These are phyloP conservation scores for Coelastrella sp. DNA, from an alignment of 139 green algal genomes.

Conservation along the genomic window DNA sequence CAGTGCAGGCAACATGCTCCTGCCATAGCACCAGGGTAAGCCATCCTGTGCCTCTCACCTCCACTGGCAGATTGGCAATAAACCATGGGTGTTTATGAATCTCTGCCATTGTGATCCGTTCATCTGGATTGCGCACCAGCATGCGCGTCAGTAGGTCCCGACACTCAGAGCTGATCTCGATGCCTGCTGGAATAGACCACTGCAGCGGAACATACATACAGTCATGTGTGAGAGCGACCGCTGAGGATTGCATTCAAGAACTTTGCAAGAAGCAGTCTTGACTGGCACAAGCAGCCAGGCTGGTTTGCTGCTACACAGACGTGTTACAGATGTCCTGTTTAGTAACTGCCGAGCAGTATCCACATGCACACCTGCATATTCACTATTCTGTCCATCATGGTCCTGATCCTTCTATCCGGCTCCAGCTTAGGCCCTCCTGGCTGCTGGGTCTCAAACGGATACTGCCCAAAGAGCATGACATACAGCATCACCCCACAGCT, in stretches of 20 bases:
- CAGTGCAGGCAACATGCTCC: not conserved
- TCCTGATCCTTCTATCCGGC: constrained; percentile 47
- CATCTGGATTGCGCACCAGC: constrained; percentile 61
- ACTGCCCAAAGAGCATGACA: constrained; percentile 95
- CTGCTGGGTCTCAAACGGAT: constrained; percentile 91
- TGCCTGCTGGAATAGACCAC: constrained; percentile 39
- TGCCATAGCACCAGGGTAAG: not conserved
- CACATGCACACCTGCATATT: constrained; percentile 54
- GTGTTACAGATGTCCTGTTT: not conserved
- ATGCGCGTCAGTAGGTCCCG: constrained; percentile 67
- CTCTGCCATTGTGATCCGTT: constrained; percentile 66
- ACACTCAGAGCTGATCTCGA: constrained; percentile 63
- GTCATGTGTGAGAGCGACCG: no score
- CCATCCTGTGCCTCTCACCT: constrained; percentile 21
- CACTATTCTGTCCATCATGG: constrained; percentile 67
- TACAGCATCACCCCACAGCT: constrained; percentile 97
- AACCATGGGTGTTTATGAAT: constrained; percentile 75
- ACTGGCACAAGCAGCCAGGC: no score
- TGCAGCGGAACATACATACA: constrained; percentile 1
- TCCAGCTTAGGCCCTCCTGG: constrained; percentile 45
- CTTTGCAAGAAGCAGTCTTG: no score
- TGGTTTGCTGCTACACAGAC: no score
- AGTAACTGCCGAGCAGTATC: not conserved
- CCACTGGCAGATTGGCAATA: constrained; percentile 63
- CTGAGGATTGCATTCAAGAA: no score